Evolutionary conservation across 2,329 filamentous ascomycete species (phyloP), one percentile per base, ranked within the genome.

Genomic region (Metarhizium guizhouense): DNA sequence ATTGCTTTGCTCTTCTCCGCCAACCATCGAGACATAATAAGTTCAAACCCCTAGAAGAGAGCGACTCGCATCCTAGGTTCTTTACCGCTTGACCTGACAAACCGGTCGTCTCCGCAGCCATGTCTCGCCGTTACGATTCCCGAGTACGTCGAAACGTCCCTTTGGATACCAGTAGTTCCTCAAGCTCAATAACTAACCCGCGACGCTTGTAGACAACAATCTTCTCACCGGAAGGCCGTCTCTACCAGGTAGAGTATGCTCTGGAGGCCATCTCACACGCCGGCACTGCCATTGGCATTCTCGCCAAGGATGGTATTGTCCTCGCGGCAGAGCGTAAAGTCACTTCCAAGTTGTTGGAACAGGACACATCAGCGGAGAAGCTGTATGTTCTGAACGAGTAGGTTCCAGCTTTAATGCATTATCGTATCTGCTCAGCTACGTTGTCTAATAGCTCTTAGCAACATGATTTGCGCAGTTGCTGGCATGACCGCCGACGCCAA

Each of bases 401-500:
- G 60, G 87, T 68, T 7, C 11, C 36, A 45, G 32, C 32, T 36
- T 29, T 57, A 40, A n/a, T 25, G 20, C 48, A 14, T 38, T 16
- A 4, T 29, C 29, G 1, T 25, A 25, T 25, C 32, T 34, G 6
- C 32, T 34, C 32, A 25, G 32, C 32, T 11, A 34, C 32, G 32
- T 7, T 34, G 10, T 11, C 10, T 11, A 34, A 8, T 34, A 11
- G 32, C 32, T 1, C 7, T 34, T 63, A 97, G 93, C 78, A 99
- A 99, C 80, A 99, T 99, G 95, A 97, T 99, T 75, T 96, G 92
- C 75, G 94, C 94, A 59, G 94, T 99, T 58, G 94, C 94, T 66
- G 94, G 94, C 70, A 97, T 99, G 93, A 99, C 92, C 49, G 94
- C 94, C 68, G 94, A 99, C 71, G 94, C 94, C 73, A 99, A 99